phyloP scores from a whole-genome alignment of 495 filamentous ascomycete genomes.

The Pseudevernia furfuracea region DNA sequence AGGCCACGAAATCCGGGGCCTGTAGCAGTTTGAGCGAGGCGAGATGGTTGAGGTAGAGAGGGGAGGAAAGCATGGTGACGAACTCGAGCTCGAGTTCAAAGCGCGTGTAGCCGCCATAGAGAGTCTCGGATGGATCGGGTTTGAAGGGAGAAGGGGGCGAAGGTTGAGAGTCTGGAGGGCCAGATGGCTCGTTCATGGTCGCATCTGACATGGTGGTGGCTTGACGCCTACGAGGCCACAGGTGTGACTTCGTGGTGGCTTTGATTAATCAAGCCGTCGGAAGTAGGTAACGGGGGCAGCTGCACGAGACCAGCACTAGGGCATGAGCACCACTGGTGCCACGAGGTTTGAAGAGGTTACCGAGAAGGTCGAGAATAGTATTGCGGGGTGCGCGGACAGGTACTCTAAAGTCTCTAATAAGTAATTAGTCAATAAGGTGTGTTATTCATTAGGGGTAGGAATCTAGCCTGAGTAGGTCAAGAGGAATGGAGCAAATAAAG shows the following conservation, averaged over 20 bases:
- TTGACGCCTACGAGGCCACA: background rate
- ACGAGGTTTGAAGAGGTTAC: background rate
- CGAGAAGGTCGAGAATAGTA: background rate
- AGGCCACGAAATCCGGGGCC: conserved; percentile 55
- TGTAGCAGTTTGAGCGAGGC: conserved; percentile 52
- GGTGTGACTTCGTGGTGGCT: background rate
- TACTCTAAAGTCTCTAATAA: too few species aligned
- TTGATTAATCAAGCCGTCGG: too few species aligned
- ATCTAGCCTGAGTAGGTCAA: conserved; percentile 8
- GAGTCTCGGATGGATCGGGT: conserved; percentile 23
- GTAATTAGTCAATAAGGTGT: background rate
- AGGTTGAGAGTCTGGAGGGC: background rate
- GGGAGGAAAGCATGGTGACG: conserved; percentile 78
- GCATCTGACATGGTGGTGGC: conserved; percentile 8
- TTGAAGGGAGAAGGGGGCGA: conserved; percentile 17
- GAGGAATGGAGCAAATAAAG: background rate
- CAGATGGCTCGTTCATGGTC: conserved; percentile 3
- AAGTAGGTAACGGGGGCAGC: background rate
- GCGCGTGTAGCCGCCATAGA: conserved; percentile 56
- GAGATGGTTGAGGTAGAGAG: conserved; percentile 75
- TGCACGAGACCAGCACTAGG: background rate
- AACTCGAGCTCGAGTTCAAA: conserved; percentile 79
- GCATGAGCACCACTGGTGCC: background rate
- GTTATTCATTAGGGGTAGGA: background rate
- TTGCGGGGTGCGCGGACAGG: conserved; percentile 1